Base-by-base conservation (phyloP, 257 asterid genomes). In the Euphrasia confusa region DNA sequence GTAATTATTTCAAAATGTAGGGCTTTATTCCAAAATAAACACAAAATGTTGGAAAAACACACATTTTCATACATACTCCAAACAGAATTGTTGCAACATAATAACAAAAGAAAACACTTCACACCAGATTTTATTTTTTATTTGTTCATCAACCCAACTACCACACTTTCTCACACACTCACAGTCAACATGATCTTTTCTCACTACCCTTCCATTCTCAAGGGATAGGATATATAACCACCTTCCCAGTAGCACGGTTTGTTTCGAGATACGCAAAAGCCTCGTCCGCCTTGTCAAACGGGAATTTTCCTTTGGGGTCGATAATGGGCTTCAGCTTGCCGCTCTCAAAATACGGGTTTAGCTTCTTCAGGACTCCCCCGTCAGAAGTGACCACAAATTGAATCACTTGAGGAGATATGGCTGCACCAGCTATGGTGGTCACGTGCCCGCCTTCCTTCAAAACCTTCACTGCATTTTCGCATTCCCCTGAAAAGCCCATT, bases 241-340 rank as follows among this genome's bases (percentile, higher is more conserved):
- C 90, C 53, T 91, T 91, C 1, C 98, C 98, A 0, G 85, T 65
- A 35, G 92, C 95, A 5, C 84, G 80, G 28, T 72, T 75, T 1
- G 94, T 81, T 70, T 88, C 94, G 56, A 91, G 77, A 58, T 86
- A 66, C 5, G 95, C 76, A 70, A 89, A 84, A 13, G 98, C 98
- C 67, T 92, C 96, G 24, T 67, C 80, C 7, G 83, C 90, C 75
- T 78, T 69, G 61, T 83, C 83, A 61, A 89, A 86, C 17, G 90
- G 74, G 71, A 81, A 92, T 3, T 87, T 85, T 54, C 95, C 95
- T 10, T 83, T 84, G 1, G 95, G 90, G 44, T 92, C 98, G 13
- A 88, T 39, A 27, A 86, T 77, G 8, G 94, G 74, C 61, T 84
- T 88, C 73, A 91, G 80, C 65, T 81, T 82, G 57, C 98, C 95